Conservation (phyloP, 805 yeast species). For the Saccharomycopsis fermentans region DNA sequence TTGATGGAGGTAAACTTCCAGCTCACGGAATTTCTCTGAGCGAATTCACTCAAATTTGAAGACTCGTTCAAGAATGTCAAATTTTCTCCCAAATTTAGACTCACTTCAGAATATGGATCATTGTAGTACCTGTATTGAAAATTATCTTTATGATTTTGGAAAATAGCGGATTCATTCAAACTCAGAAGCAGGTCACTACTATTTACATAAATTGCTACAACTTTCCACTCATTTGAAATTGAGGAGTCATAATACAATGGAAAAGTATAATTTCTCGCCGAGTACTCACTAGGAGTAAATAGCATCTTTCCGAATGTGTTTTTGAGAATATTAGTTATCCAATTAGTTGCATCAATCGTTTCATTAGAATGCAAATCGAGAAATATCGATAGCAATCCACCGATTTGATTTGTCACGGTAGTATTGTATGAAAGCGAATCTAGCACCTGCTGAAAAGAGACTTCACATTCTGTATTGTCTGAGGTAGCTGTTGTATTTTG, state of each 20-base stretch:
- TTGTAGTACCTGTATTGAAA: background rate
- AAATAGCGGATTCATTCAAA: background rate
- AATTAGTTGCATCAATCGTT: background rate
- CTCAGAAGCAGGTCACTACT: background rate
- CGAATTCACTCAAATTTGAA: background rate
- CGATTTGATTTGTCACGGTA: background rate
- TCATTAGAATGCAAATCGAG: background rate
- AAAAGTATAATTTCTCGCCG: background rate
- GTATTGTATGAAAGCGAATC: background rate
- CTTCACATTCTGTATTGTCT: background rate
- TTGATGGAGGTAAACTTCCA: slow-evolving; percentile 5
- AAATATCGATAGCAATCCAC: background rate
- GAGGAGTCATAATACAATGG: background rate
- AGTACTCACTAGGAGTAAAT: background rate
- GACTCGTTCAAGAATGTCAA: background rate
- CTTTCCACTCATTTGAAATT: background rate
- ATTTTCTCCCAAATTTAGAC: background rate
- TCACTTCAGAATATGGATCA: background rate
- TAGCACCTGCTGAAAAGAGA: background rate
- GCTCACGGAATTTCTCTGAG: background rate
- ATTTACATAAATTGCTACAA: background rate
- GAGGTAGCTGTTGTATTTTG: background rate
- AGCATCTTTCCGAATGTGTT: background rate
- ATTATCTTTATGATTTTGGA: background rate
- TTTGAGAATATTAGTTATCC: background rate